Conservation (phyloP, 1,139 yeast genomes). For the Geotrichum phurueaensis region DNA sequence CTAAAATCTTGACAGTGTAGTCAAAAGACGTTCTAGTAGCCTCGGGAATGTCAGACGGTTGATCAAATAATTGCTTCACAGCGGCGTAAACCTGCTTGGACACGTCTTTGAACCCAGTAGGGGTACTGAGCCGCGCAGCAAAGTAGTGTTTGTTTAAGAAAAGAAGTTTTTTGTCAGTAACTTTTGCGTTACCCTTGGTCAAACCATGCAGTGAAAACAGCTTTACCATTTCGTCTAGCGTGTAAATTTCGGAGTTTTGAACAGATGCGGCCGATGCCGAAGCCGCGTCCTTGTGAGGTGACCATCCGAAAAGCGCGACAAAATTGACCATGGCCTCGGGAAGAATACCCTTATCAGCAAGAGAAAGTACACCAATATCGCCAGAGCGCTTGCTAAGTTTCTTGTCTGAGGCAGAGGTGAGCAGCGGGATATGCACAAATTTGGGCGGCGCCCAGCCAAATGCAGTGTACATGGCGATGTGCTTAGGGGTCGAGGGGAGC, state of each 20-base stretch:
- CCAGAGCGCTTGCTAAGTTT: slow-evolving; percentile 84
- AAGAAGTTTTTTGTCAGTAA: slow-evolving; percentile 65
- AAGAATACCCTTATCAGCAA: slow-evolving; percentile 57
- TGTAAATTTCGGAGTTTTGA: slow-evolving; percentile 58
- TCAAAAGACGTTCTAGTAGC: slow-evolving; percentile 13
- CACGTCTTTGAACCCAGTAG: slow-evolving; percentile 19
- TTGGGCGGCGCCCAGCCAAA: slow-evolving; percentile 82
- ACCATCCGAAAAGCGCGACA: slow-evolving; percentile 91
- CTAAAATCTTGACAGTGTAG: slow-evolving; percentile 22
- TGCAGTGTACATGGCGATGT: slow-evolving; percentile 76
- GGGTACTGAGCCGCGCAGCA: slow-evolving; percentile 28
- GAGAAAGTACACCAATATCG: slow-evolving; percentile 61
- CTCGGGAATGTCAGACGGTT: slow-evolving; percentile 21
- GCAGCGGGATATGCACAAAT: slow-evolving; percentile 82
- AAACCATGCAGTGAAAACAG: slow-evolving; percentile 55
- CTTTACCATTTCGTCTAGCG: slow-evolving; percentile 47
- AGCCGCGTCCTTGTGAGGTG: slow-evolving; percentile 52
- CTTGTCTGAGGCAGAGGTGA: slow-evolving; percentile 68
- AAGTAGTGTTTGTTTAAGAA: slow-evolving; percentile 68
- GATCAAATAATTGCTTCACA: slow-evolving; percentile 18
- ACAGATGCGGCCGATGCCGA: slow-evolving; percentile 12
- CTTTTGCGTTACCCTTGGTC: slow-evolving; percentile 92
- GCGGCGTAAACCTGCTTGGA: slow-evolving; percentile 15
- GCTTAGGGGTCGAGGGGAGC: slow-evolving; percentile 95
- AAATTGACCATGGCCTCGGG: slow-evolving; percentile 88